Base-by-base conservation (phyloP, 2,329 filamentous ascomycete genomes). In the Ophiostoma australiae region DNA sequence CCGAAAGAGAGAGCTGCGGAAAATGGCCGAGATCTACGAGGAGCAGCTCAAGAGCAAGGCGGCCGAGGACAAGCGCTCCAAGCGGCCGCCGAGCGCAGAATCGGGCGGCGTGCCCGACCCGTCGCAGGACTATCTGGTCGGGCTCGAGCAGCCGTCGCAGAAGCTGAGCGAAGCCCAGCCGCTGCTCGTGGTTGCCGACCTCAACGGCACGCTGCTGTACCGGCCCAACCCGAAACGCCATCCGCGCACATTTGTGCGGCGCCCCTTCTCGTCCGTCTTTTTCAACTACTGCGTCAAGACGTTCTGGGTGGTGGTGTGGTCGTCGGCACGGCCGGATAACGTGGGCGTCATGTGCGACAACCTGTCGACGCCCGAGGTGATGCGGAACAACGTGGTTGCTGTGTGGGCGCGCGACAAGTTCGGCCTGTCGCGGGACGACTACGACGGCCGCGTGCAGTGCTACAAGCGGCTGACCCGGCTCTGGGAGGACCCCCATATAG, bases 231-330 rank as follows among this genome's bases (percentile, higher is more conserved):
- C 82, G 66, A 78, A 78, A 35, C 76, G 80, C 1, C 13, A 41
- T 4, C 82, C 84, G 3, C 84, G 82, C 11, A 78, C 79, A 61
- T 91, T 93, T 77, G 80, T 88, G 63, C 81, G 85, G 74, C 90
- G 95, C 0, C 91, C 91, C 0, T 84, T 89, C 74, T 85, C 95
- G 0, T 76, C 81, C 2, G 75, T 81, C 0, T 97, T 99, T 79
- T 81, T 98, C 3, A 77, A 84, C 37, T 92, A 93, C 78, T 86
- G 94, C 74, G 84, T 97, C 75, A 80, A 86, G 15, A 89, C 89
- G 72, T 94, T 96, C 81, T 83, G 84, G 69, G 90, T 97, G 39
- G 92, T 93, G 81, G 87, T 98, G 72, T 99, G 94, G 93, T 97
- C 94, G 1, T 97, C 92, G 7, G 93, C 94, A 0, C 86, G 85